These are phyloP conservation scores for Seminavis robusta DNA, from an alignment of 108 stramenopile species.

Conservation along the genomic window DNA sequence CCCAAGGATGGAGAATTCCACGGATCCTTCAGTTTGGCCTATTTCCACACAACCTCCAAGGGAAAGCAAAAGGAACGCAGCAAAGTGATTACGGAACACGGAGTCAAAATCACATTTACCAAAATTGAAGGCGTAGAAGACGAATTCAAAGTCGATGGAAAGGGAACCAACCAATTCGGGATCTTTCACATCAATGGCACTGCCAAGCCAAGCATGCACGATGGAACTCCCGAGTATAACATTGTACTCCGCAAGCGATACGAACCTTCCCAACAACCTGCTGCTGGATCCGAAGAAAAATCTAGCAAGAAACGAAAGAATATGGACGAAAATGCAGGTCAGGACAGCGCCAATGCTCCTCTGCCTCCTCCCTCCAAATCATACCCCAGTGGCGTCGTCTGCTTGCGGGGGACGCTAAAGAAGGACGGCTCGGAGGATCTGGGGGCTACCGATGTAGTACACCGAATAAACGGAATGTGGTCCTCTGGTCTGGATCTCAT, in stretches of 20 bases:
- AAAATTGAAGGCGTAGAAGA: slow-evolving; percentile 29
- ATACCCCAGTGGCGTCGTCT: slow-evolving; percentile 52
- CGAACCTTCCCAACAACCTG: slow-evolving; percentile 16
- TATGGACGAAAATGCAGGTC: background rate
- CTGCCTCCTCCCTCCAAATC: slow-evolving; percentile 58
- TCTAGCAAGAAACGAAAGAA: slow-evolving; percentile 17
- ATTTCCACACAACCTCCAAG: slow-evolving; percentile 57
- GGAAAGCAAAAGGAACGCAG: slow-evolving; percentile 73
- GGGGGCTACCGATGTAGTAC: slow-evolving; percentile 49
- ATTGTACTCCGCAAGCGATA: slow-evolving; percentile 71
- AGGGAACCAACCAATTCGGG: slow-evolving; percentile 73
- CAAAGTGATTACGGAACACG: slow-evolving; percentile 64
- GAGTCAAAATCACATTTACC: slow-evolving; percentile 72
- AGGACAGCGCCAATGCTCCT: slow-evolving; percentile 12
- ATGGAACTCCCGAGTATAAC: slow-evolving; percentile 44
- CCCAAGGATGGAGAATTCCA: slow-evolving; percentile 80
- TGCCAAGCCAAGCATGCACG: slow-evolving; percentile 49
- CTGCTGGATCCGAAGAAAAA: slow-evolving; percentile 1
- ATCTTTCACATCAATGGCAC: slow-evolving; percentile 71
- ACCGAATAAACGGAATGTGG: slow-evolving; percentile 78
- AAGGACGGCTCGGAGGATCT: slow-evolving; percentile 47
- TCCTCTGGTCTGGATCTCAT: slow-evolving; percentile 62
- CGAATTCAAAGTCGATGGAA: slow-evolving; percentile 58
- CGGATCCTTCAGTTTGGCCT: slow-evolving; percentile 76
- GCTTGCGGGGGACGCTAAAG: slow-evolving; percentile 65